Evolutionary conservation across 1,139 yeast genomes (phyloP), one percentile per base, ranked within the genome.

Genomic region (Kazachstania sp.): DNA sequence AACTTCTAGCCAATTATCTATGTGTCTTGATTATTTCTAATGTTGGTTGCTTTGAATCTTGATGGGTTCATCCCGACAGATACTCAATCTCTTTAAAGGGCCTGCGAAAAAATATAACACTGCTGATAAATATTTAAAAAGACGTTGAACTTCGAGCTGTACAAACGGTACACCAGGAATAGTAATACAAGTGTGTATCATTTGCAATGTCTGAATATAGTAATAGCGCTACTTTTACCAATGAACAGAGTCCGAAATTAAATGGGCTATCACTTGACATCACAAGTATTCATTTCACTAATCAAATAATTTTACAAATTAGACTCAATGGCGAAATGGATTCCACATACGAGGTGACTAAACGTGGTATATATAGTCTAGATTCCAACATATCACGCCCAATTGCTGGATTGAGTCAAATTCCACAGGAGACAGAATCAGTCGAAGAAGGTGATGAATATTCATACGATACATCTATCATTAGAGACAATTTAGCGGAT

Each of bases 251-350:
- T 12, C 12, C 45, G 3, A 23, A 23, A 23, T 32, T 46, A 13
- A 12, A n/a, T 8, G 44, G 44, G 3, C 29, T 37, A 20, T 37
- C 9, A 23, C 51, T 37, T 53, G 37, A 43, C 37, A 43, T 52
- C 1, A 45, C 45, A 31, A 59, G 64, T 3, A 43, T 45, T 8
- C 65, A 62, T 50, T 64, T 62, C 45, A 44, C 48, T 23, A 60
- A 63, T 50, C 67, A 65, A 41, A 47, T 66, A 1, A 45, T 72
- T 2, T 41, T 72, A 2, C 64, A 64, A 30, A 45, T 72, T 1
- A 51, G 68, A 8, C 49, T 58, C 43, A 61, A 71, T 53, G 76
- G 76, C 1, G 73, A 72, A 49, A 55, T 67, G 46, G 74, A 72
- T 53, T 57, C 67, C 7, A 64, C 72, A 1, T 70, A 67, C 45